Conservation (phyloP, 2,329 filamentous ascomycete genomes). For the Dothiorella sarmentorum region DNA sequence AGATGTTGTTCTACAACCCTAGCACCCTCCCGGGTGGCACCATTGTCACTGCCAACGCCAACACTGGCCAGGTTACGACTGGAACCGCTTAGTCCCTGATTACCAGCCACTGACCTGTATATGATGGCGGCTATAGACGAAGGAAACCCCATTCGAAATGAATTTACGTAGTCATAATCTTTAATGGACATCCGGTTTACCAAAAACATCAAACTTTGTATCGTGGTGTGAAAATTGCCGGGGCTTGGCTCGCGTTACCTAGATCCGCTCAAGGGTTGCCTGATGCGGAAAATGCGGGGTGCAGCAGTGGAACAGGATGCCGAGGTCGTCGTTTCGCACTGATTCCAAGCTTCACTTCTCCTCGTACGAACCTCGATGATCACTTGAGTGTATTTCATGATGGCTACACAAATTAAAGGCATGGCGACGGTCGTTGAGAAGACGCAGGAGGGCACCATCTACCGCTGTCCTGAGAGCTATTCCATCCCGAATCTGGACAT, state of each 20-base stretch:
- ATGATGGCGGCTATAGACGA: no score
- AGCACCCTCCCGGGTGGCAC: no score
- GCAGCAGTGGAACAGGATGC: background rate
- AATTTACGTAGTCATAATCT: no score
- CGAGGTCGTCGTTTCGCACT: background rate
- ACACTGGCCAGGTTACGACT: no score
- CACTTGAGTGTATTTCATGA: background rate
- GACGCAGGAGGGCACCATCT: conserved; percentile 30
- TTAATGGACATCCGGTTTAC: no score
- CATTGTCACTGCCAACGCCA: no score
- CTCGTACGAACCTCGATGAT: background rate
- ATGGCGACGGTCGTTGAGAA: conserved; percentile 36
- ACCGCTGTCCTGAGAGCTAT: conserved; percentile 32
- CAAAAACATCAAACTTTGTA: no score
- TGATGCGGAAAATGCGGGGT: background rate
- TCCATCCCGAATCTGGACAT: conserved; percentile 39
- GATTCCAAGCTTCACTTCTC: background rate
- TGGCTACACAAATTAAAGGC: background rate
- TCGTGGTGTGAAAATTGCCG: no score
- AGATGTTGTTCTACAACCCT: no score
- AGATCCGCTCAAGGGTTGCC: background rate
- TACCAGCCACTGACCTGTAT: no score
- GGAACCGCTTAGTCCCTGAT: no score
- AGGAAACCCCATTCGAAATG: no score
- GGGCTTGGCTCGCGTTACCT: background rate